Evolutionary conservation across 768 basidiomycete genomes (phyloP).

Genomic region (Psilocybe cyanescens): DNA sequence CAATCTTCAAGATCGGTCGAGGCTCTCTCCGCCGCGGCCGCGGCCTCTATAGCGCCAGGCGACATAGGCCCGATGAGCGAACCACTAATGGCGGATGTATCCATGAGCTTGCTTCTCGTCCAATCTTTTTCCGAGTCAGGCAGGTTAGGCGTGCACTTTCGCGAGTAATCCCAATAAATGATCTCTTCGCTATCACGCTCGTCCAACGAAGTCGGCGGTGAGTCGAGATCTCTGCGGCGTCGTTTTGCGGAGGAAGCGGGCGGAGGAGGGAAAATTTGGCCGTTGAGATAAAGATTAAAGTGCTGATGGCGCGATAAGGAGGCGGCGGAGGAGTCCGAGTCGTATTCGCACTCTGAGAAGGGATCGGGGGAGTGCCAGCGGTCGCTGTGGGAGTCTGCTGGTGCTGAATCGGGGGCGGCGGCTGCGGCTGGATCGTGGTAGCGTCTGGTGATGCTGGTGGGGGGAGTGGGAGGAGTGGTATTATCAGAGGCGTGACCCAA

Average conservation of each 20-base stretch:
- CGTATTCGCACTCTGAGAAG: neutral
- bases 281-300: slow-evolving; percentile 4
- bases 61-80: neutral
- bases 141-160: slow-evolving; percentile 28
- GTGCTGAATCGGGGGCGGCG: slow-evolving; percentile 1
- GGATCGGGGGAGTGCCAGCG: neutral
- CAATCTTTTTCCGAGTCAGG: slow-evolving; percentile 21
- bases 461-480: slow-evolving; percentile 13
- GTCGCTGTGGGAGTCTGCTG: slow-evolving; percentile 5
- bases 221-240: slow-evolving; percentile 4
- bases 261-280: slow-evolving; percentile 8
- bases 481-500: slow-evolving; percentile 14
- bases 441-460: slow-evolving; percentile 9
- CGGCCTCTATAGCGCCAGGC: slow-evolving; percentile 17
- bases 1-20: slow-evolving; percentile 56
- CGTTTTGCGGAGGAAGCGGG: slow-evolving; percentile 24
- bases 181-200: slow-evolving; percentile 21
- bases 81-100: slow-evolving; percentile 35
- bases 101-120: slow-evolving; percentile 41
- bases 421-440: neutral
- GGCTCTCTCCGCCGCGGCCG: slow-evolving; percentile 3
- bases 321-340: slow-evolving; percentile 3
- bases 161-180: slow-evolving; percentile 40
- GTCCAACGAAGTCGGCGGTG: neutral
- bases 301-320: slow-evolving; percentile 4